Evolutionary conservation across 768 basidiomycete genomes (phyloP).

Genomic region (Rhizopogon sp.): DNA sequence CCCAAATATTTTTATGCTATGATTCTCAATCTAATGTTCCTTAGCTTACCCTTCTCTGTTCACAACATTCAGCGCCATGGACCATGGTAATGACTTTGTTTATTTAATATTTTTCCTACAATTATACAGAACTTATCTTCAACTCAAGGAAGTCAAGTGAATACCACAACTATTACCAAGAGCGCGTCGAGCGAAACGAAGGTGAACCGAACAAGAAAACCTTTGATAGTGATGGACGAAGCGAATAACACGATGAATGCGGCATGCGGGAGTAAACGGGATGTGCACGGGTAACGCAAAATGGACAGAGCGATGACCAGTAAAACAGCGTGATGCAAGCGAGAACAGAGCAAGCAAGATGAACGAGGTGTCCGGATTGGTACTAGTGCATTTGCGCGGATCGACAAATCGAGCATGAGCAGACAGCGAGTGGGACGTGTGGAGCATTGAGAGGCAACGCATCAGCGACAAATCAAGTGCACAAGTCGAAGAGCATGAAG

Average conservation of each 20-base stretch:
- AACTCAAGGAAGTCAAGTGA: background rate
- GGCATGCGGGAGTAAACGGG: background rate
- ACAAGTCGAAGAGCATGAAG: background rate
- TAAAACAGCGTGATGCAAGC: conserved; percentile 2
- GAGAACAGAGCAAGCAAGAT: conserved; percentile 1
- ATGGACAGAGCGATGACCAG: background rate
- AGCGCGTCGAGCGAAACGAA: background rate
- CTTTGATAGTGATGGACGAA: background rate
- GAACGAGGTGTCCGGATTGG: background rate
- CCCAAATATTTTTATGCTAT: too few relatives aligned
- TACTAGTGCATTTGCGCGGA: background rate
- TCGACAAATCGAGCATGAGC: background rate
- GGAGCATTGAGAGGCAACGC: background rate
- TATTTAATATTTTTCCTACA: background rate
- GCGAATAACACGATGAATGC: background rate
- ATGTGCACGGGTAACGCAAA: background rate
- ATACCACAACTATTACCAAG: background rate
- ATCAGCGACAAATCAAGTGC: conserved; percentile 3
- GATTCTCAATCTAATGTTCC: background rate
- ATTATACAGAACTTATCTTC: background rate
- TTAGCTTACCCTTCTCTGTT: too few relatives aligned
- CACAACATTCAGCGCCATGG: too few relatives aligned
- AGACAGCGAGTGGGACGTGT: background rate
- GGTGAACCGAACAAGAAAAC: background rate
- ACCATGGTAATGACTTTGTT: background rate